Evolutionary conservation across 2,329 filamentous ascomycete genomes (phyloP), one percentile per base, ranked within the genome.

Genomic region (Curvularia hawaiiensis): DNA sequence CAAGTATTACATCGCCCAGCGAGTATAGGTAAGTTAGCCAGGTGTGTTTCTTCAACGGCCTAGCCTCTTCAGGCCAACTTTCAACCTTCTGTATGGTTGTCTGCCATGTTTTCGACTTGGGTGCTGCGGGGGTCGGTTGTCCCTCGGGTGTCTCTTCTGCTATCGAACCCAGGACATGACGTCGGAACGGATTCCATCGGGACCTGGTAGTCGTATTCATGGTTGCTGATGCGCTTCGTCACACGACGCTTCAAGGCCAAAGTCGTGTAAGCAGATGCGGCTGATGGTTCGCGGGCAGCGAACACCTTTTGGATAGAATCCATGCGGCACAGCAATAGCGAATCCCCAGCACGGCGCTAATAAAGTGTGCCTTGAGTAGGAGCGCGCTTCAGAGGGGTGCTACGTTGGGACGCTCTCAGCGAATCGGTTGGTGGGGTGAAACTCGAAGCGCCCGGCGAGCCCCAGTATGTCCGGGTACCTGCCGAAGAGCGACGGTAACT

Each of bases 11-110:
- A 39, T 77, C 75, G 11, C 67, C 68, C 0, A 72, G 4, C 0
- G 49, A 48, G 22, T 61, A 74, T 1, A 73, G 8, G 30, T 54
- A 58, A 1, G 61, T 47, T 1, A 73, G 6, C 70, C 68, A 72
- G 20, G 48, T 67, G 9, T 64, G 63, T 30, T 61, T 58, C 35
- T 69, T 72, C 38, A 74, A 33, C 1, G 61, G 51, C 20, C 52
- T 56, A 10, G 68, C 70, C 41, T 72, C 63, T 31, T 70, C 63
- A 24, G 71, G 71, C 71, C 71, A 75, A 51, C 68, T 72, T n/a
- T 59, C 55, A 1, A 75, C 62, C 7, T 52, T 56, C 4, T 58
- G 58, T 12, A 72, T 51, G 1, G 61, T 67, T 1, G 70, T 64
- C 38, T 60, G 46, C 64, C 64, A 70, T 39, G 58, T 66, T 39